Conservation (phyloP, 2,329 filamentous ascomycete species). For the Colletotrichum lupini region DNA sequence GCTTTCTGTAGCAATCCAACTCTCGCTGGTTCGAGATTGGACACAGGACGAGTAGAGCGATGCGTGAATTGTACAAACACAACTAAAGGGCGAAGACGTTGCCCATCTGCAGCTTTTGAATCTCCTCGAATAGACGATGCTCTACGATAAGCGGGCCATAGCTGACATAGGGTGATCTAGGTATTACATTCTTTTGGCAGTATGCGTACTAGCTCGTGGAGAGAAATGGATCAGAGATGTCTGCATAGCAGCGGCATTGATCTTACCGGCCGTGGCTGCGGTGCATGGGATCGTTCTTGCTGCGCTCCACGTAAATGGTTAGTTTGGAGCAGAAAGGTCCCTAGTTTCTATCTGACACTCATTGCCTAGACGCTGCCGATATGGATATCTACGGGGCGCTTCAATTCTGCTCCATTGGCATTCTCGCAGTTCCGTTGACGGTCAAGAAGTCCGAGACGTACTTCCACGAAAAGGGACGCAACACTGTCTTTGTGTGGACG, state of each 20-base stretch:
- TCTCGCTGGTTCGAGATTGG: background rate
- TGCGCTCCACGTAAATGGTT: slow-evolving; percentile 67
- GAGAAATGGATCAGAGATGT: slow-evolving; percentile 71
- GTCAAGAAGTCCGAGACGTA: slow-evolving; percentile 72
- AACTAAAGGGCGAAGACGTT: background rate
- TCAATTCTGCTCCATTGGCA: slow-evolving; percentile 74
- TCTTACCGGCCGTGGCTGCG: slow-evolving; percentile 73
- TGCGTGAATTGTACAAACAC: background rate
- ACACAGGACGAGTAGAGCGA: background rate
- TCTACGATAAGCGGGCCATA: background rate
- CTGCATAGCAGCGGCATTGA: slow-evolving; percentile 70
- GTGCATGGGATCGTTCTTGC: slow-evolving; percentile 72
- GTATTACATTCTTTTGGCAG: slow-evolving; percentile 72
- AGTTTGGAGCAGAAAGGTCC: slow-evolving; percentile 39
- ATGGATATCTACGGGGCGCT: slow-evolving; percentile 77
- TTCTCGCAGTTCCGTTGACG: slow-evolving; percentile 71
- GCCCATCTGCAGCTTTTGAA: too few species aligned
- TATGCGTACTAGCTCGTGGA: slow-evolving; percentile 72
- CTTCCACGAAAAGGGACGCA: slow-evolving; percentile 71
- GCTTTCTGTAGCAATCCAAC: background rate
- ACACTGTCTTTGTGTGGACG: slow-evolving; percentile 76
- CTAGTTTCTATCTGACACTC: background rate
- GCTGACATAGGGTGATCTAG: slow-evolving; percentile 44
- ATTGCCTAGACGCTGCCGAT: slow-evolving; percentile 67
- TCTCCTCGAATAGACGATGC: background rate